phyloP scores from a whole-genome alignment of 768 basidiomycete species.

The Lactifluus piperatus region DNA sequence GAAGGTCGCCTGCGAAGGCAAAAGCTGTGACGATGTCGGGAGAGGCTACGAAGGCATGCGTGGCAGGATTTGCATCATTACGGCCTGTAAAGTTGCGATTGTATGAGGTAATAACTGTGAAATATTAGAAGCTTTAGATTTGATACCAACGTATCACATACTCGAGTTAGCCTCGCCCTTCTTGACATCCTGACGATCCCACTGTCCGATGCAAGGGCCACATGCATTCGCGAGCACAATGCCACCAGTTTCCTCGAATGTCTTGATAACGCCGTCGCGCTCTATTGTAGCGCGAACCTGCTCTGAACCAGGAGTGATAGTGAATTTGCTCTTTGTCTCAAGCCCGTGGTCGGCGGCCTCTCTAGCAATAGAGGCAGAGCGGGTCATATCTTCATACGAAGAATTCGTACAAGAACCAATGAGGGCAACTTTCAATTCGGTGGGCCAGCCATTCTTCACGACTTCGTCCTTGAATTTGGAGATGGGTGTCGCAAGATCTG shows the following conservation, averaged over 20 bases:
- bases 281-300: constrained; percentile 97
- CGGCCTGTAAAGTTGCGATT: constrained; percentile 99
- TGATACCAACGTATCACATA: constrained; percentile 31
- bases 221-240: constrained; percentile 96
- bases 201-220: constrained; percentile 98
- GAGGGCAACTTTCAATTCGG: constrained; percentile 92
- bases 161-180: constrained; percentile 97
- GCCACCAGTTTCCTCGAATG: constrained; percentile 84
- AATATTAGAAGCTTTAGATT: background rate
- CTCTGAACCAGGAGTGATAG: constrained; percentile 96
- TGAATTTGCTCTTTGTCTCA: constrained; percentile 87
- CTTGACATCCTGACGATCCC: constrained; percentile 95
- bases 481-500: constrained; percentile 96
- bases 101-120: constrained; percentile 92
- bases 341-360: constrained; percentile 87
- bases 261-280: constrained; percentile 86
- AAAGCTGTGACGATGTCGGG: constrained; percentile 96
- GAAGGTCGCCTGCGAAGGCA: constrained; percentile 87
- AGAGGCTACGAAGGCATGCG: constrained; percentile 92
- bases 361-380: constrained; percentile 87
- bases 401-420: constrained; percentile 99
- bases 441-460: constrained; percentile 94
- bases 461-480: constrained; percentile 90
- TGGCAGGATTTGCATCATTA: constrained; percentile 98
- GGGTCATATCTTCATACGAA: constrained; percentile 99